Conservation (phyloP, 768 basidiomycete genomes). For the Plicaturopsis crispa region DNA sequence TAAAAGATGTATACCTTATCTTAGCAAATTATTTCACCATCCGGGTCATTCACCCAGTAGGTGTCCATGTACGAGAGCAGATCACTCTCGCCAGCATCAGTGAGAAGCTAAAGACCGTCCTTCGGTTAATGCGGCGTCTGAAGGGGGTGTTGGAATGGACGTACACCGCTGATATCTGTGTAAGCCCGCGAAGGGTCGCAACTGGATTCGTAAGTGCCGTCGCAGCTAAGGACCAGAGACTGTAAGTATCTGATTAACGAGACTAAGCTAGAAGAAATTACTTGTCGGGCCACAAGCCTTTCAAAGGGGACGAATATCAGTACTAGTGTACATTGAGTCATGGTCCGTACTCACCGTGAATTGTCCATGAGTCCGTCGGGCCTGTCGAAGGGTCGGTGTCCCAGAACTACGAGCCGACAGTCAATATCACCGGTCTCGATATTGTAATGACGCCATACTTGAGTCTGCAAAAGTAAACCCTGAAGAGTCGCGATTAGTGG, state of each 20-base stretch:
- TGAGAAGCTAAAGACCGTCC: no score
- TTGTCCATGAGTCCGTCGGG: slow-evolving; percentile 64
- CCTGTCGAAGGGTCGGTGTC: slow-evolving; percentile 58
- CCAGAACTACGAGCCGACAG: slow-evolving; percentile 47
- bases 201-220: slow-evolving; percentile 28
- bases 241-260: background rate
- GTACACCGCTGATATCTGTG: slow-evolving; percentile 23
- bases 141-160: no score
- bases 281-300: slow-evolving; percentile 66
- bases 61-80: slow-evolving; percentile 50
- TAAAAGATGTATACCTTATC: no score
- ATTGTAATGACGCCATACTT: slow-evolving; percentile 20
- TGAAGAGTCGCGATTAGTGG: no score
- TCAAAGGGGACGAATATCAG: slow-evolving; percentile 7
- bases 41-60: background rate
- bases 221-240: slow-evolving; percentile 36
- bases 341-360: slow-evolving; percentile 46
- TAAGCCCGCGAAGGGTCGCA: slow-evolving; percentile 39
- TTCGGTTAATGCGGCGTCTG: no score
- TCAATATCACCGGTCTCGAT: background rate
- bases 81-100: slow-evolving; percentile 46
- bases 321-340: background rate
- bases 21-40: no score
- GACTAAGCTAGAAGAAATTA: slow-evolving; percentile 17
- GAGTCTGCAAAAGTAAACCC: slow-evolving; percentile 56